These are phyloP conservation scores for Kodamaea derodonti DNA, from an alignment of 1,139 yeast genomes.

Conservation along the genomic window DNA sequence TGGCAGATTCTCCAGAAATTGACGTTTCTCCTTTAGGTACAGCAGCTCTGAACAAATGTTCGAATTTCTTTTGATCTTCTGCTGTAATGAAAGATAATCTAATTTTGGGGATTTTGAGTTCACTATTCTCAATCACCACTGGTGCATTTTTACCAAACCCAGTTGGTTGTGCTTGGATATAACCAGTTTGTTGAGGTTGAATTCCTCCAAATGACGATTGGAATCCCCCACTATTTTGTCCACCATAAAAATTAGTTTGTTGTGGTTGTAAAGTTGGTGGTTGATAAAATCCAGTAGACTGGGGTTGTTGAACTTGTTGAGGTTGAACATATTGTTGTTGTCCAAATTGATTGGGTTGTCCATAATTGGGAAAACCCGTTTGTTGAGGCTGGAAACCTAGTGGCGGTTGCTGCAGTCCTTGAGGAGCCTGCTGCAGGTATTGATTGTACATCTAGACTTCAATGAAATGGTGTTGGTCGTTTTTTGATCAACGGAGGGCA, in stretches of 20 bases:
- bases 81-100: constrained; percentile 82
- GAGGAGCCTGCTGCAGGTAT: constrained; percentile 31
- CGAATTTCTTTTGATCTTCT: constrained; percentile 82
- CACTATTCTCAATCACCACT: constrained; percentile 31
- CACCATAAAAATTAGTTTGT: constrained; percentile 22
- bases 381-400: constrained; percentile 29
- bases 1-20: constrained; percentile 72
- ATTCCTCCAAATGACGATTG: constrained; percentile 1
- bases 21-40: constrained; percentile 77
- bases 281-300: constrained; percentile 20
- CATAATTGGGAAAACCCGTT: constrained; percentile 9
- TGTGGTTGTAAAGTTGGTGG: constrained; percentile 30
- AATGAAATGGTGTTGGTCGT: not conserved
- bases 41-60: constrained; percentile 72
- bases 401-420: constrained; percentile 16
- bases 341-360: constrained; percentile 15
- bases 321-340: constrained; percentile 19
- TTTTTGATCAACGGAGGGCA: constrained; percentile 2
- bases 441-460: constrained; percentile 37
- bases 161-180: constrained; percentile 36
- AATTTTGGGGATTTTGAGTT: constrained; percentile 56
- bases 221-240: constrained; percentile 1
- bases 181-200: constrained; percentile 29
- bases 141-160: constrained; percentile 21
- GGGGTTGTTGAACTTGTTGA: constrained; percentile 16